phyloP scores from a whole-genome alignment of 2,329 filamentous ascomycete species.

The Calycina marina region DNA sequence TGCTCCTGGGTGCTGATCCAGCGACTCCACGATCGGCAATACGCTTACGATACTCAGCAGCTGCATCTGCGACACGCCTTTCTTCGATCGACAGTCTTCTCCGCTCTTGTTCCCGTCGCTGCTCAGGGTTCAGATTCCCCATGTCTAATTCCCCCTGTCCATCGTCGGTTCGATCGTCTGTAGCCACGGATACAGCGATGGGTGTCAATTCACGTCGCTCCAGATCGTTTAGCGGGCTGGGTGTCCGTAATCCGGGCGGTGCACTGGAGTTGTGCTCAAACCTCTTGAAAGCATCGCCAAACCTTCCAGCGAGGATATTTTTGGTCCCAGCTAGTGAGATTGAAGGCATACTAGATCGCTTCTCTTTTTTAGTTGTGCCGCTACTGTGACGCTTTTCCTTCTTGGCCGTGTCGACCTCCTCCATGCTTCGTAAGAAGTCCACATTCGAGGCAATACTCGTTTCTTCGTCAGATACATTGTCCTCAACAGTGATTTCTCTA shows the following conservation, averaged over 20 bases:
- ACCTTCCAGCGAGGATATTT: conserved; percentile 71
- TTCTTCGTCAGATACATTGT: conserved; percentile 33
- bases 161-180: conserved; percentile 53
- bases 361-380: conserved; percentile 40
- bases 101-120: conserved; percentile 79
- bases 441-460: conserved; percentile 64
- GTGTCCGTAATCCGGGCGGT: conserved; percentile 28
- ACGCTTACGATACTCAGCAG: conserved; percentile 71
- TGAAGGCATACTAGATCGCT: conserved; percentile 57
- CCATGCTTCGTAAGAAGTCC: conserved; percentile 66
- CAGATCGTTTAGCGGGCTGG: conserved; percentile 27
- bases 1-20: conserved; percentile 35
- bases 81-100: conserved; percentile 75
- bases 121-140: conserved; percentile 69
- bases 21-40: conserved; percentile 50
- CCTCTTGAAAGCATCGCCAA: conserved; percentile 84
- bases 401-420: conserved; percentile 42
- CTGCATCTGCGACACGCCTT: conserved; percentile 73
- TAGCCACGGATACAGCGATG: conserved; percentile 62
- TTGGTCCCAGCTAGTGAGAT: conserved; percentile 61
- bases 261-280: conserved; percentile 48
- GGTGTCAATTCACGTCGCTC: conserved; percentile 40
- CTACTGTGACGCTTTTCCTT: conserved; percentile 36
- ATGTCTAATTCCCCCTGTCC: conserved; percentile 47
- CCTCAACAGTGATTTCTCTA: conserved; percentile 23